These are phyloP conservation scores for Mortierella sp. DNA, from an alignment of 371 early-diverging fungal genomes.

Conservation along the genomic window DNA sequence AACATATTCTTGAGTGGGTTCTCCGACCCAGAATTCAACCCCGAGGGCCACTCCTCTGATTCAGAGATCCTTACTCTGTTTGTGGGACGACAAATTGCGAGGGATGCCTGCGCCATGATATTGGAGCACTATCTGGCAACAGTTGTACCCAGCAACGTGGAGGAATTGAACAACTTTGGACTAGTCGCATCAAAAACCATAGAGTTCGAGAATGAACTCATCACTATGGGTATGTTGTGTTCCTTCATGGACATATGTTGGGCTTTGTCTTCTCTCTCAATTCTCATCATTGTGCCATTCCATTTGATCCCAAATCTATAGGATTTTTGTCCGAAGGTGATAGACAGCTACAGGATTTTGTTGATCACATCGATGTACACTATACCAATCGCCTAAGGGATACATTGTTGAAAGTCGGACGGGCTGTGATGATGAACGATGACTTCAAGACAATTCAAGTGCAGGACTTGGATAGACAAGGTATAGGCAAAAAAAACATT, in stretches of 20 bases:
- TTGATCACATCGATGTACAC: slow-evolving; percentile 43
- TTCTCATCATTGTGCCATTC: background rate
- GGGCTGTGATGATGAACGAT: slow-evolving; percentile 49
- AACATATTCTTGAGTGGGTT: slow-evolving; percentile 29
- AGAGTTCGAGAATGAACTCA: slow-evolving; percentile 38
- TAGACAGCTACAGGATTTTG: slow-evolving; percentile 32
- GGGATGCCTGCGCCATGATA: slow-evolving; percentile 34
- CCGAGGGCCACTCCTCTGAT: slow-evolving; percentile 21
- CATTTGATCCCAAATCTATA: background rate
- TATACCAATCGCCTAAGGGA: slow-evolving; percentile 47
- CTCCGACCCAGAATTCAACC: slow-evolving; percentile 23
- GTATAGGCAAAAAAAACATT: slow-evolving; percentile 3
- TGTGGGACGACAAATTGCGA: slow-evolving; percentile 44
- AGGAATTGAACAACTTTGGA: slow-evolving; percentile 24
- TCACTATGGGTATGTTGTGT: slow-evolving; percentile 33
- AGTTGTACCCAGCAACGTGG: slow-evolving; percentile 23
- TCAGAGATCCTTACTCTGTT: slow-evolving; percentile 32
- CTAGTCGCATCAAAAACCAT: slow-evolving; percentile 19
- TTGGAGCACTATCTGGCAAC: slow-evolving; percentile 22
- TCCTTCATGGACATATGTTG: background rate
- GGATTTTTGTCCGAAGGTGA: slow-evolving; percentile 41
- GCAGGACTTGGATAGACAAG: slow-evolving; percentile 37
- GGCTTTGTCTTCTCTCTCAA: background rate
- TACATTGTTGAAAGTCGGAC: slow-evolving; percentile 36
- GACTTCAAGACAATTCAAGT: slow-evolving; percentile 45